Conservation (phyloP, 2,329 filamentous ascomycete genomes). For the Epichloe festucae region DNA sequence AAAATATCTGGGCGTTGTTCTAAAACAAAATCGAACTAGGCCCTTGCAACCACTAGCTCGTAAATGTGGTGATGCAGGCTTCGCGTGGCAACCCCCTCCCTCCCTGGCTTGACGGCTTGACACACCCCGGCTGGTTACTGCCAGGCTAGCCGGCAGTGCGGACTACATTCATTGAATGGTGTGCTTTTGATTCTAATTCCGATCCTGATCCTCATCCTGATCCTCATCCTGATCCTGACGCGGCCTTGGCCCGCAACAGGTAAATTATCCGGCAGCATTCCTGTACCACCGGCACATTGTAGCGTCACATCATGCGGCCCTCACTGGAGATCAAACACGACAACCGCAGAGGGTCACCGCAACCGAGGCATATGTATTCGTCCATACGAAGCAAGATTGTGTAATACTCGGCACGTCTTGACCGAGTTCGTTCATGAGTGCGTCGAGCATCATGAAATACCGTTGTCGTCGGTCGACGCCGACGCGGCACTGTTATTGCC, state of each 20-base stretch:
- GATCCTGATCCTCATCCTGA: background rate
- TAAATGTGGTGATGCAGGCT: background rate
- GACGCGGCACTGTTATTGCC: too few species aligned
- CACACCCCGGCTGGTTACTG: background rate
- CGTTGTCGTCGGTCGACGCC: too few species aligned
- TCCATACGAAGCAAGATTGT: too few species aligned
- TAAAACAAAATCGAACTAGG: background rate
- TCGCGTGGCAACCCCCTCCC: background rate
- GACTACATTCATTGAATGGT: background rate
- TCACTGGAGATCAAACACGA: background rate
- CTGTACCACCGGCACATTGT: slow-evolving; percentile 3
- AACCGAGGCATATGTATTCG: background rate
- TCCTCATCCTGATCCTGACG: background rate
- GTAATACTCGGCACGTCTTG: too few species aligned
- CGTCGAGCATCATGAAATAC: too few species aligned
- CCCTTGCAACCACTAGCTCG: background rate
- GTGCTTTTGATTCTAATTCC: too few species aligned
- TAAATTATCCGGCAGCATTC: slow-evolving; percentile 2
- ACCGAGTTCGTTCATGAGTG: too few species aligned
- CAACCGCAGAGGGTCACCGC: background rate
- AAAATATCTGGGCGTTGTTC: background rate
- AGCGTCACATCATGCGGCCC: slow-evolving; percentile 2
- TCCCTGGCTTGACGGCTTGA: background rate
- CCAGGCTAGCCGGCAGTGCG: background rate
- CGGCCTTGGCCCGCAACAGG: background rate